Percentiles rank a stretch among this genome's conserved stretches.
Conservation (phyloP, 257 asterid species). For the Rauvolfia tetraphylla region DNA sequence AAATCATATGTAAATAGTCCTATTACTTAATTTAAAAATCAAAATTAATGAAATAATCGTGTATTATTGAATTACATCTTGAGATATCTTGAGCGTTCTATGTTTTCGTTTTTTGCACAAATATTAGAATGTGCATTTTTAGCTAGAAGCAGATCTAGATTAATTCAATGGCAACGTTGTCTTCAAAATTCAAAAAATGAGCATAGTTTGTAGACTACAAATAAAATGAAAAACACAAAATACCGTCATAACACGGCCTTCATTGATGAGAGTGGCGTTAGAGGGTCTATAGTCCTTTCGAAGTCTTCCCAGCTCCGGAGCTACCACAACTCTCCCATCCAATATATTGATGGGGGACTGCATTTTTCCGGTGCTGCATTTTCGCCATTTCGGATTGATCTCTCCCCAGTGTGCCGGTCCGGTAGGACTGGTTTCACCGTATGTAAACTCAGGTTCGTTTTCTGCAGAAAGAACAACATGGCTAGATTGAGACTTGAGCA, state of each 20-base stretch:
- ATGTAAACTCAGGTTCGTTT: constrained; percentile 61
- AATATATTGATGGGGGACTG: constrained; percentile 72
- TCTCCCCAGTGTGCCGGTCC: constrained; percentile 70
- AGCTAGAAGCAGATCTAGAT: too few species aligned
- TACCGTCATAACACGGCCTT: constrained; percentile 42
- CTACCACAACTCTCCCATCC: constrained; percentile 46
- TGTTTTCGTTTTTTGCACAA: too few species aligned
- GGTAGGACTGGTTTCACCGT: constrained; percentile 29
- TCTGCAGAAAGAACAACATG: constrained; percentile 31
- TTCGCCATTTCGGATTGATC: constrained; percentile 55
- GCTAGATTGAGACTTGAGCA: neutral
- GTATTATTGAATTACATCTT: too few species aligned
- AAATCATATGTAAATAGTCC: too few species aligned
- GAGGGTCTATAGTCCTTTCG: constrained; percentile 36
- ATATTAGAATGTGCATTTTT: too few species aligned
- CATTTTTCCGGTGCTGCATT: constrained; percentile 44
- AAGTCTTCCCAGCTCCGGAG: constrained; percentile 47
- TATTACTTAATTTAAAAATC: too few species aligned
- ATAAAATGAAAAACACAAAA: too few species aligned
- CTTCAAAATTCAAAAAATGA: too few species aligned
- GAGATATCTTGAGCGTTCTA: too few species aligned
- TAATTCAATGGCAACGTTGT: too few species aligned
- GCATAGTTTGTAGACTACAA: too few species aligned
- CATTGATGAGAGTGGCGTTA: constrained; percentile 56
- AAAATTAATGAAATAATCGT: too few species aligned